Evolutionary conservation across 306 rosid species (phyloP).

Genomic region (Mimosa pudica): DNA sequence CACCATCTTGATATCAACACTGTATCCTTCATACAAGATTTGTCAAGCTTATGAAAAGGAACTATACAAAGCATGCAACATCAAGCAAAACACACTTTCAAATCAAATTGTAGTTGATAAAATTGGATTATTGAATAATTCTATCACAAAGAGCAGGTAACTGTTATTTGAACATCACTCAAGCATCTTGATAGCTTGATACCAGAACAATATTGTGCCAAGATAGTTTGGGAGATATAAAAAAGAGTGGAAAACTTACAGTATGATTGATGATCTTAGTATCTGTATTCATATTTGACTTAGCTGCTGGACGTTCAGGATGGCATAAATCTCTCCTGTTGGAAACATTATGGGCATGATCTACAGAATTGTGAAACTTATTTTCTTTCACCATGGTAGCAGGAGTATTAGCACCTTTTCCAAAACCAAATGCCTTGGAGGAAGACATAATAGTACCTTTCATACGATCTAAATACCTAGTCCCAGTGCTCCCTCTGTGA

Average conservation of each 20-base stretch:
- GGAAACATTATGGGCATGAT: conserved; percentile 60
- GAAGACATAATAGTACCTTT: conserved; percentile 85
- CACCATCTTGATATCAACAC: conserved; percentile 37
- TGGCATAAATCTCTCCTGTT: conserved; percentile 61
- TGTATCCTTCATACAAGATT: conserved; percentile 25
- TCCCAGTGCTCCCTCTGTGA: conserved; percentile 67
- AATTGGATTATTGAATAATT: neutral
- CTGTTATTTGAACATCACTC: conserved; percentile 7
- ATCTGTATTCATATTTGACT: conserved; percentile 64
- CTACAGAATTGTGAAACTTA: conserved; percentile 62
- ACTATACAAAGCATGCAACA: conserved; percentile 13
- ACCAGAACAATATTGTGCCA: conserved; percentile 8
- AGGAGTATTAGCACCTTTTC: conserved; percentile 59
- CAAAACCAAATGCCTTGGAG: conserved; percentile 94
- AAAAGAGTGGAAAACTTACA: conserved; percentile 53
- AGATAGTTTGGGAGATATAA: neutral
- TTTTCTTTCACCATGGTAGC: conserved; percentile 63
- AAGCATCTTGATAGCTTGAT: conserved; percentile 14
- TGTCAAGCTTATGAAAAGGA: conserved; percentile 11
- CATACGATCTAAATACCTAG: conserved; percentile 92
- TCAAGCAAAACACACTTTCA: conserved; percentile 29
- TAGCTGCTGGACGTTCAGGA: conserved; percentile 63
- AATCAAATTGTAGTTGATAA: neutral
- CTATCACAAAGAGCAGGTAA: neutral
- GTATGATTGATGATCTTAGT: conserved; percentile 63